Conservation (phyloP, 169 alveolate species). For the Cryptosporidium sp. region DNA sequence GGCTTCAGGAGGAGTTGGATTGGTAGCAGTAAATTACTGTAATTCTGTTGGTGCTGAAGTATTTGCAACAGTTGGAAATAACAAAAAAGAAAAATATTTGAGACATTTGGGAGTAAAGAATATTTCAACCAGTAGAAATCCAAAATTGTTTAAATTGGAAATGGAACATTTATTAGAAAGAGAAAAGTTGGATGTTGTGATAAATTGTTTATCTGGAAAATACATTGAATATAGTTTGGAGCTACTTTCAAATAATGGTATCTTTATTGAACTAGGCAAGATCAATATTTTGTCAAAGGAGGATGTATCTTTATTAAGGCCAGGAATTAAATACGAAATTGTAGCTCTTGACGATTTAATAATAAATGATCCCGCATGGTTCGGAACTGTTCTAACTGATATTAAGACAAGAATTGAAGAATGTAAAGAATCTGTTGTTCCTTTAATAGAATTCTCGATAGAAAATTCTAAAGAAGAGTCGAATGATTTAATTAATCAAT, state of each 20-base stretch:
- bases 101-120: constrained; percentile 59
- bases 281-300: constrained; percentile 42
- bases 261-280: constrained; percentile 73
- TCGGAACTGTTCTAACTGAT: constrained; percentile 34
- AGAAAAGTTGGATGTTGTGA: constrained; percentile 57
- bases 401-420: constrained; percentile 60
- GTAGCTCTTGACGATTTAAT: constrained; percentile 71
- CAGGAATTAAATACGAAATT: constrained; percentile 54
- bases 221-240: constrained; percentile 60
- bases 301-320: constrained; percentile 22
- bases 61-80: constrained; percentile 72
- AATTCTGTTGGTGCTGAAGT: constrained; percentile 50
- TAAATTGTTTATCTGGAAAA: constrained; percentile 72
- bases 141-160: constrained; percentile 30
- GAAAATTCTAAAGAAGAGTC: constrained; percentile 14
- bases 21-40: constrained; percentile 73
- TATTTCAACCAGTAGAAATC: constrained; percentile 66
- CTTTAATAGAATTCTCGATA: constrained; percentile 24
- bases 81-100: constrained; percentile 59
- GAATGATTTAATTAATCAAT: not conserved
- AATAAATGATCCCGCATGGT: constrained; percentile 55
- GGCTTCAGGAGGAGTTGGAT: constrained; percentile 76
- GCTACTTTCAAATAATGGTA: constrained; percentile 15
- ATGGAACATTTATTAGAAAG: constrained; percentile 28
- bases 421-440: constrained; percentile 51